Evolutionary conservation across 2,329 filamentous ascomycete genomes (phyloP).

Genomic region (Cytospora chrysosperma): DNA sequence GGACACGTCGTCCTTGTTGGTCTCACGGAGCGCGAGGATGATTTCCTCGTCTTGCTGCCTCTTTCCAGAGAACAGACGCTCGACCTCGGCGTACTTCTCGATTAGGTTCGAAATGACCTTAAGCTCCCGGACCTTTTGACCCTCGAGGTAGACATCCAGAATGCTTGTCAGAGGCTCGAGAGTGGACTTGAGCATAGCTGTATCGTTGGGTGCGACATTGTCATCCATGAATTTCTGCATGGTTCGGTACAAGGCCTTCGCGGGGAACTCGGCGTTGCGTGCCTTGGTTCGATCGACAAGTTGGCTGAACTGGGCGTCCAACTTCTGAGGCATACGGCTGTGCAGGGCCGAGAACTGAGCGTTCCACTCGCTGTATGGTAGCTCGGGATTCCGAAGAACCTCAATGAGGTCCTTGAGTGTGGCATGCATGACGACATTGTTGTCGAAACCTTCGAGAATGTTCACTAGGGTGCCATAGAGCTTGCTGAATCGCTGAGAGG

Average conservation of each 20-base stretch:
- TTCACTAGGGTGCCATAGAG: conserved; percentile 77
- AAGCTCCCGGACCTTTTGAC: conserved; percentile 88
- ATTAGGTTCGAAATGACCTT: conserved; percentile 77
- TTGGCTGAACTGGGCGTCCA: conserved; percentile 78
- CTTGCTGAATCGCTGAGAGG: conserved; percentile 80
- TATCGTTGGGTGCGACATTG: conserved; percentile 71
- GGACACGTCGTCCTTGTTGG: conserved; percentile 88
- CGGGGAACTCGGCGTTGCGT: conserved; percentile 84
- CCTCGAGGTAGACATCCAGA: conserved; percentile 78
- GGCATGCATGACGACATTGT: conserved; percentile 90
- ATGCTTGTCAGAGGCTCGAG: conserved; percentile 76
- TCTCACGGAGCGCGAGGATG: conserved; percentile 87
- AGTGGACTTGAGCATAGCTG: conserved; percentile 68
- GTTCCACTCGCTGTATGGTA: conserved; percentile 96
- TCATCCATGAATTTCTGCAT: conserved; percentile 89
- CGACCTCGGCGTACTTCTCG: conserved; percentile 76
- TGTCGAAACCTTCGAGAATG: conserved; percentile 92
- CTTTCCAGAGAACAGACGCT: conserved; percentile 83
- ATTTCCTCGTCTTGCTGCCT: conserved; percentile 89
- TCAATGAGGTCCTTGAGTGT: conserved; percentile 87
- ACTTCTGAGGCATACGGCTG: conserved; percentile 92
- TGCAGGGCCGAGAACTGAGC: conserved; percentile 96
- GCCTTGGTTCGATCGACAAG: conserved; percentile 80
- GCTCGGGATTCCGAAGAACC: conserved; percentile 82
- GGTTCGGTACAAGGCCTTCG: conserved; percentile 80